Conservation (phyloP, 441 rosid species). For the Corymbia citriodora region DNA sequence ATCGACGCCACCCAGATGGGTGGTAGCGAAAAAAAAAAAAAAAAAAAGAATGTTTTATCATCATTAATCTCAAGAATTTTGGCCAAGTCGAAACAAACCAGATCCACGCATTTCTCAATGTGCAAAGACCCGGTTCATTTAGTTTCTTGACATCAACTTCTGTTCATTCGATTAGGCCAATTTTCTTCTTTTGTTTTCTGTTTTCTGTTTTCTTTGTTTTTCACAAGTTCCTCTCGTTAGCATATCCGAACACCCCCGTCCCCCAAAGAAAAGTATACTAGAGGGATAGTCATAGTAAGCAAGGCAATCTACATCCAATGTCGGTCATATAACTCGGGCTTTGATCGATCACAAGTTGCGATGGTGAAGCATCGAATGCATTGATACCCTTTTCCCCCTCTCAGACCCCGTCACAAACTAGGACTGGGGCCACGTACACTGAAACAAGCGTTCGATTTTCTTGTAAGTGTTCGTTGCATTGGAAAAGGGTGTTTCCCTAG, state of each 20-base stretch:
- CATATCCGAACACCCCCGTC: background rate
- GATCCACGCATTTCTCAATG: background rate
- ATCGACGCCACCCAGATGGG: too few species aligned
- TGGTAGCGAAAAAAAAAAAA: background rate
- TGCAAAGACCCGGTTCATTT: too few species aligned
- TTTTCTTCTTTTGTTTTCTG: background rate
- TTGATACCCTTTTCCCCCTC: background rate
- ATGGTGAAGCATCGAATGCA: background rate
- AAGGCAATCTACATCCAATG: background rate
- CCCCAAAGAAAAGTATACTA: too few species aligned
- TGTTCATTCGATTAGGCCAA: background rate
- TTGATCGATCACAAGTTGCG: background rate
- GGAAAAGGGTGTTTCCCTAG: background rate
- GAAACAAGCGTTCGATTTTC: background rate
- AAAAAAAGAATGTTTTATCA: background rate
- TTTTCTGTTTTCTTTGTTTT: accelerated
- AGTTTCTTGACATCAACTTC: background rate
- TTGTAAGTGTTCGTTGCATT: too few species aligned
- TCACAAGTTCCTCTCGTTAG: background rate
- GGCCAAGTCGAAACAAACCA: accelerated
- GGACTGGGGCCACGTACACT: background rate
- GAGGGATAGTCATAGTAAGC: background rate
- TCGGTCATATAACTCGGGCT: background rate
- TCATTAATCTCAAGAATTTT: background rate
- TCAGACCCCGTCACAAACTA: background rate